phyloP scores from a whole-genome alignment of 352 stramenopile genomes.

The Phytophthora aleatoria region DNA sequence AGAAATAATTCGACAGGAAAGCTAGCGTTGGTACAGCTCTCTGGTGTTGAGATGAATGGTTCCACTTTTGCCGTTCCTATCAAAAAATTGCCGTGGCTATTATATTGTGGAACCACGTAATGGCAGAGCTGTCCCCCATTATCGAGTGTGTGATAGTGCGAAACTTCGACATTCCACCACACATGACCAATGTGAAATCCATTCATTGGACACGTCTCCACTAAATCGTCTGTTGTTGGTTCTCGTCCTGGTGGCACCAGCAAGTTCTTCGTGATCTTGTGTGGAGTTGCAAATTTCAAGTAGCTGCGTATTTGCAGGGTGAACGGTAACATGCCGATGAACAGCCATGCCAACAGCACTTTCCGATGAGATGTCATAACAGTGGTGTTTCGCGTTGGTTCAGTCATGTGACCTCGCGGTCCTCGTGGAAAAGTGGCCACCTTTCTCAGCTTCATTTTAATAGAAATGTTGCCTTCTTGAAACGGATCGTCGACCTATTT shows the following conservation, averaged over 20 bases:
- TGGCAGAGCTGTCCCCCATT: conserved; percentile 2
- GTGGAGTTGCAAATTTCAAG: conserved; percentile 13
- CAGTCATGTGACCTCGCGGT: neutral
- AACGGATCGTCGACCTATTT: neutral
- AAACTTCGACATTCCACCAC: conserved; percentile 14
- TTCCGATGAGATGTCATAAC: conserved; percentile 7
- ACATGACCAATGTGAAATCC: conserved; percentile 10
- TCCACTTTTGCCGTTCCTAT: neutral
- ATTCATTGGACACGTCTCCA: conserved; percentile 7
- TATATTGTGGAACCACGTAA: conserved; percentile 13
- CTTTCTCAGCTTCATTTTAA: neutral
- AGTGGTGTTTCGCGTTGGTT: neutral
- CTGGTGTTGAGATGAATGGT: neutral
- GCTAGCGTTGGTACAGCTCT: neutral
- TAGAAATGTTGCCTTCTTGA: neutral
- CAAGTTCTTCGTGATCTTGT: conserved; percentile 8
- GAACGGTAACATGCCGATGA: conserved; percentile 10
- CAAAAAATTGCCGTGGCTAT: conserved; percentile 6
- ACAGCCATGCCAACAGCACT: conserved; percentile 2
- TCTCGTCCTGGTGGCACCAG: neutral
- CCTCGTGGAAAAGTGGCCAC: neutral
- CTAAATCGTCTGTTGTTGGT: neutral
- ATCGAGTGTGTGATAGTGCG: conserved; percentile 5
- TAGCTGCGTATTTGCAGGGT: conserved; percentile 9
- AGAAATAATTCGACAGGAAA: conserved; percentile 8